Evolutionary conservation across 1,284 basidiomycete genomes (phyloP).

Genomic region (Paramarasmius palmivorus): DNA sequence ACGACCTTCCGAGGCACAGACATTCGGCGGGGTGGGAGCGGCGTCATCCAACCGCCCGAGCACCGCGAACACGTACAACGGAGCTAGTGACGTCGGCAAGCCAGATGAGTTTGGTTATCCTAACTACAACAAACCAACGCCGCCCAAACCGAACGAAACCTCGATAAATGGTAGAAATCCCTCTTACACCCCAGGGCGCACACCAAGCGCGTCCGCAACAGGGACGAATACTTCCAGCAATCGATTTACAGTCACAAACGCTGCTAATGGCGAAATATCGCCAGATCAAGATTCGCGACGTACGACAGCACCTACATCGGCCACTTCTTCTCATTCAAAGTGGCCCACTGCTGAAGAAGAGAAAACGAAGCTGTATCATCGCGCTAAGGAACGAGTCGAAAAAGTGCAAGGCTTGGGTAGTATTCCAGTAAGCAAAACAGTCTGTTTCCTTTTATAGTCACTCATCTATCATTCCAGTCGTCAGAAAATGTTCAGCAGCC

Average conservation of each 20-base stretch:
- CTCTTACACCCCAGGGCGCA: slow-evolving; percentile 13
- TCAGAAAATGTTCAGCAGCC: background rate
- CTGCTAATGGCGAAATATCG: slow-evolving; percentile 24
- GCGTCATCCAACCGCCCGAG: background rate
- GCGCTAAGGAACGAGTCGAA: slow-evolving; percentile 63
- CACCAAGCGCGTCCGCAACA: slow-evolving; percentile 19
- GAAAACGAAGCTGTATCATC: slow-evolving; percentile 65
- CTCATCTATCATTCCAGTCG: no score
- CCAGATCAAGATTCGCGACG: slow-evolving; percentile 14
- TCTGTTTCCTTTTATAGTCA: background rate
- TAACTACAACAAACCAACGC: background rate
- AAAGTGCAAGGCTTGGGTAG: slow-evolving; percentile 46
- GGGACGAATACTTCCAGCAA: slow-evolving; percentile 20
- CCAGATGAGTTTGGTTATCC: slow-evolving; percentile 31
- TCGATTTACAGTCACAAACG: slow-evolving; percentile 38
- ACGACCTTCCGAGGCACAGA: slow-evolving; percentile 4
- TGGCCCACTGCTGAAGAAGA: slow-evolving; percentile 68
- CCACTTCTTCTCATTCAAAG: background rate
- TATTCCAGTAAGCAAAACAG: slow-evolving; percentile 32
- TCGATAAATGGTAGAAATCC: background rate
- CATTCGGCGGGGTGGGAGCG: slow-evolving; percentile 1
- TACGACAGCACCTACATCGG: slow-evolving; percentile 1
- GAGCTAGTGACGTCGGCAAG: slow-evolving; percentile 7
- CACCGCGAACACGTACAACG: slow-evolving; percentile 3
- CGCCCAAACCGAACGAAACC: background rate